Evolutionary conservation across 257 asterid species (phyloP), one percentile per base, ranked within the genome.

Genomic region (Penstemon davidsonii): DNA sequence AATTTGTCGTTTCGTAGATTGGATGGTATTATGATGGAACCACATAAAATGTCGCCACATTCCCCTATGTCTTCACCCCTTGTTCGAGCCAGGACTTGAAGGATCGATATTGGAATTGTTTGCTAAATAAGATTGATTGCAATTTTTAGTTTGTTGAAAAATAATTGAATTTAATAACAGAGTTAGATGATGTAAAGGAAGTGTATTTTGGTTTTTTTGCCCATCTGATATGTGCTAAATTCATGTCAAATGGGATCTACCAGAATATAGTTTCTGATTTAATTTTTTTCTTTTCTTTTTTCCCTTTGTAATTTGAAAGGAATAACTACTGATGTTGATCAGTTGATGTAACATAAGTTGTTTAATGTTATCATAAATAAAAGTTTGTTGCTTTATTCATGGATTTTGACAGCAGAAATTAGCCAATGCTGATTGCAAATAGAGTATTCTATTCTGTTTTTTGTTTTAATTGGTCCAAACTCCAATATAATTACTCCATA

Each of bases 61-160:
- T 90, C 96, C n/a, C 95, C 91, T 3, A 82, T 91, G 86, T 46
- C 86, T 25, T 92, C 98, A 36, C 98, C 98, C 36, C 88, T 92
- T 0, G 96, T 89, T 66, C 87, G 88, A 5, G 94, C 90, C 6
- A 81, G 73, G 81, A 82, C 80, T 52, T 86, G 77, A 75, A 36
- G 47, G 33, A 25, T 25, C 33, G 33, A 25, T 25, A 25, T 25
- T 25, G 33, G 33, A 25, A 25, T 25, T 25, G 33, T 55, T 6
- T 36, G 8, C 0, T 43, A 19, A 72, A 70, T 74, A 69, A 73
- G 71, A 33, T 43, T 19, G 58, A 15, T 44, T 65, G 49, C 8
- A 6, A 25, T 18, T 25, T 25, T 25, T 25, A 25, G 33, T 25
- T 25, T 25, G 3, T 25, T 25, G 12, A 1, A 25, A 25, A 25